Evolutionary conservation across 208 protist species (phyloP), one percentile per base, ranked within the genome.

Genomic region (Trichomonas vaginalis): DNA sequence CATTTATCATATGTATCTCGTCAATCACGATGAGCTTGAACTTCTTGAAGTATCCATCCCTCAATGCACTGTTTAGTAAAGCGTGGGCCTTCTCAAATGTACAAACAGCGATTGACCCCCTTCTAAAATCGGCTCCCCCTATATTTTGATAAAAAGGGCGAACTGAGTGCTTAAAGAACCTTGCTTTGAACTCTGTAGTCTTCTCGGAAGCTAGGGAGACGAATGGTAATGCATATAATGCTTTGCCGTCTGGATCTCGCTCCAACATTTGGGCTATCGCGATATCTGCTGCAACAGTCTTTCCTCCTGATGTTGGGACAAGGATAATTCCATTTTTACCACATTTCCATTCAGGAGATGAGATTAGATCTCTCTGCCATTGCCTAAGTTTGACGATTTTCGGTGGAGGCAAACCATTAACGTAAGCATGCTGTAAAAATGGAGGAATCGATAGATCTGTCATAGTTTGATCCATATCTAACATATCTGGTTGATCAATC

Each of bases 221-320:
- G 39, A 92, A 92, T 39, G 86, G 86, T 51, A 92, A 51, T 39
- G 86, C 40, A 39, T 51, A 92, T 17, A 92, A n/a, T 39, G 45
- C 46, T 92, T 92, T 92, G 3, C 40, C 42, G 39, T 92, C 37
- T 49, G 40, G 45, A 51, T 92, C 86, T 12, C 3, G 1, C 37
- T 48, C 86, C 9, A 92, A 47, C n/a, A 48, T 42, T 32, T 92
- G 86, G 0, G 86, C 86, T 27, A 92, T 51, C 0, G 86, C 86
- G 39, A 92, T 45, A 51, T 92, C 86, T 39, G 86, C 86, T 51
- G 86, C 86, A 8, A 92, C 42, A 27, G 86, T 92, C 46, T 92
- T 92, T 40, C 86, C 86, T 39, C 86, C 86, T 39, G 86, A 92
- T 56, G 86, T 92, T 51, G 86, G 86, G 32, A 92, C 86, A 40